Percentiles rank a stretch among this genome's conserved stretches.
Evolutionary conservation across 1,284 basidiomycete species (phyloP).

Genomic region (Boletus nobilissimus): DNA sequence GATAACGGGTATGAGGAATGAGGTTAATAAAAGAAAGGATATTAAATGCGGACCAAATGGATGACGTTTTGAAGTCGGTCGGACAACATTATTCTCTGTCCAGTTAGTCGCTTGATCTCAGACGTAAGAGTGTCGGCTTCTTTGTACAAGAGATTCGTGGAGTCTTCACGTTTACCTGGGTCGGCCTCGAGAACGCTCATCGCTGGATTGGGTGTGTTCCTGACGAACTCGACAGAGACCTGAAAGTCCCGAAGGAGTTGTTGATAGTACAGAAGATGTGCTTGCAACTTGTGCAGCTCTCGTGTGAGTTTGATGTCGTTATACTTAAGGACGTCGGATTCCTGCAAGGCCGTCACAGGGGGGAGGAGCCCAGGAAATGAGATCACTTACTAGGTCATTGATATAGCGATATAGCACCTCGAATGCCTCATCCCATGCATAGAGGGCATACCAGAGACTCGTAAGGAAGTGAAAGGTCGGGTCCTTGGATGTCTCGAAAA

Average conservation of each 20-base stretch:
- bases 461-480: slow-evolving; percentile 64
- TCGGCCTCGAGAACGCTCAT: slow-evolving; percentile 42
- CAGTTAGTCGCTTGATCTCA: slow-evolving; percentile 58
- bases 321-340: slow-evolving; percentile 52
- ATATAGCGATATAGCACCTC: slow-evolving; percentile 61
- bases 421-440: slow-evolving; percentile 67
- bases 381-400: slow-evolving; percentile 52
- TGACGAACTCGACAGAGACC: slow-evolving; percentile 60
- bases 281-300: slow-evolving; percentile 63
- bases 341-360: slow-evolving; percentile 45
- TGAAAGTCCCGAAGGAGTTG: slow-evolving; percentile 63
- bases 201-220: slow-evolving; percentile 56
- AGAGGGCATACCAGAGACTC: slow-evolving; percentile 66
- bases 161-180: slow-evolving; percentile 25
- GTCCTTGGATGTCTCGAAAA: slow-evolving; percentile 58
- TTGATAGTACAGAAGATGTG: slow-evolving; percentile 63
- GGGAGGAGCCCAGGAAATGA: background rate
- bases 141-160: slow-evolving; percentile 48
- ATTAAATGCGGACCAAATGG: slow-evolving; percentile 47
- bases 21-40: background rate
- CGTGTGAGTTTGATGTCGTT: slow-evolving; percentile 55
- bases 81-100: slow-evolving; percentile 55
- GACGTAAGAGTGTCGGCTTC: slow-evolving; percentile 57
- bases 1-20: background rate
- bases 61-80: slow-evolving; percentile 63